phyloP scores from a whole-genome alignment of 768 basidiomycete genomes.

The Boletus sp. region DNA sequence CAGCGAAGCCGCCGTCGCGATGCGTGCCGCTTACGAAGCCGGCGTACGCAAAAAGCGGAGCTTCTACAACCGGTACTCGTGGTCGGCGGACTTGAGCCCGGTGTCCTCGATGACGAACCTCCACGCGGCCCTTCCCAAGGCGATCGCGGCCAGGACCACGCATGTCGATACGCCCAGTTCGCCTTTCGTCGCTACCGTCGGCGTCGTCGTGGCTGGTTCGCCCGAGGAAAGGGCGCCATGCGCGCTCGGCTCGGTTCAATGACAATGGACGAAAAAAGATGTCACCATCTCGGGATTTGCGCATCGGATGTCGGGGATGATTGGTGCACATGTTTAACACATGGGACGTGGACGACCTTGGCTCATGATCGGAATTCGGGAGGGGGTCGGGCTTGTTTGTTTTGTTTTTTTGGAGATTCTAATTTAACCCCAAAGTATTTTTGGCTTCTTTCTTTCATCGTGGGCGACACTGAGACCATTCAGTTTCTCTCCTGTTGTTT shows the following conservation, averaged over 20 bases:
- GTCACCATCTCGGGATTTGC: background rate
- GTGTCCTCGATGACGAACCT: constrained; percentile 23
- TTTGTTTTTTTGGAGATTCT: background rate
- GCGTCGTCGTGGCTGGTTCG: constrained; percentile 6
- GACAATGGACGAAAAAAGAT: background rate
- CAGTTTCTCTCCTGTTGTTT: constrained; percentile 22
- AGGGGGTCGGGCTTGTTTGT: background rate
- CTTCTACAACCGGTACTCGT: constrained; percentile 30
- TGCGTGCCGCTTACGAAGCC: constrained; percentile 34
- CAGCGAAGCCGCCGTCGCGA: constrained; percentile 23
- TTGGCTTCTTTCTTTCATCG: constrained; percentile 1
- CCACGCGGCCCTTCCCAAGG: constrained; percentile 19
- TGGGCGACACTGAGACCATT: constrained; percentile 6
- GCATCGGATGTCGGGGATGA: background rate
- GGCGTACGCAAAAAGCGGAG: constrained; percentile 36
- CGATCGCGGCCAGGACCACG: constrained; percentile 7
- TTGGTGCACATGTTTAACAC: background rate
- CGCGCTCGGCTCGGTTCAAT: constrained; percentile 18
- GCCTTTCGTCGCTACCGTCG: constrained; percentile 1
- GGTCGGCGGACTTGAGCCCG: constrained; percentile 27
- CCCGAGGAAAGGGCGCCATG: background rate
- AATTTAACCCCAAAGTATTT: constrained; percentile 4
- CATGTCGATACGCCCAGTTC: constrained; percentile 2
- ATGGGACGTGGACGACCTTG: background rate
- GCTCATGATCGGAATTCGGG: background rate